Evolutionary conservation across 208 protist genomes (phyloP), one percentile per base, ranked within the genome.

Genomic region (Polymyxa betae): DNA sequence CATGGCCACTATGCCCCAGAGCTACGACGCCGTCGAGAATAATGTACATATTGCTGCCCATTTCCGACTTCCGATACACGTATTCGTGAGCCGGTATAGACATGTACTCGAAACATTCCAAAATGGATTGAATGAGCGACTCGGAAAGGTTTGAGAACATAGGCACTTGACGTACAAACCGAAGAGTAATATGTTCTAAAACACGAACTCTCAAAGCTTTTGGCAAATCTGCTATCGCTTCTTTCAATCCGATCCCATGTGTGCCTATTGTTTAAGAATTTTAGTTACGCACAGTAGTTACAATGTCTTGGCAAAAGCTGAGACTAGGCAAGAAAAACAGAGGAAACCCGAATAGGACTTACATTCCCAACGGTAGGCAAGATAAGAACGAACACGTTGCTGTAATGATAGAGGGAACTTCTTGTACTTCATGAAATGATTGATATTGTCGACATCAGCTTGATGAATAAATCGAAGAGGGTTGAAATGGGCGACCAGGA

Each of bases 21-120:
- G 72, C 72, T 12, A 82, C 72, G 5, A 45, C n/a, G 72, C 72
- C 72, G n/a, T 82, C 72, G 10, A 82, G n/a, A 43, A 82, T 43
- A 82, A 82, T 82, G 72, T 82, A 82, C 72, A 82, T 82, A 43
- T 82, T 43, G 72, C 72, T 82, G 72, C 72, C 72, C 72, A 82
- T 82, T n/a, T 82, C 72, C 16, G 72, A 82, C n/a, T 82, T 82
- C 12, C 72, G 5, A n/a, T 82, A 82, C 5, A 82, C 40, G 72
- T 82, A 82, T n/a, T 82, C 72, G 5, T 82, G n/a, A n/a, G 72
- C 72, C 5, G 72, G 72, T 35, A 82, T 43, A n/a, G 10, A 45
- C 35, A 82, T 82, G n/a, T 82, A 82, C 5, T 82, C 72, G n/a
- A 82, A 82, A n/a, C 72, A 82, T 43, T 82, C 72, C 72, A 82